A percentile compares a stretch with the other conserved stretches of the same genome.
Conservation (phyloP, 805 yeast genomes). For the Ogataea philodendri region DNA sequence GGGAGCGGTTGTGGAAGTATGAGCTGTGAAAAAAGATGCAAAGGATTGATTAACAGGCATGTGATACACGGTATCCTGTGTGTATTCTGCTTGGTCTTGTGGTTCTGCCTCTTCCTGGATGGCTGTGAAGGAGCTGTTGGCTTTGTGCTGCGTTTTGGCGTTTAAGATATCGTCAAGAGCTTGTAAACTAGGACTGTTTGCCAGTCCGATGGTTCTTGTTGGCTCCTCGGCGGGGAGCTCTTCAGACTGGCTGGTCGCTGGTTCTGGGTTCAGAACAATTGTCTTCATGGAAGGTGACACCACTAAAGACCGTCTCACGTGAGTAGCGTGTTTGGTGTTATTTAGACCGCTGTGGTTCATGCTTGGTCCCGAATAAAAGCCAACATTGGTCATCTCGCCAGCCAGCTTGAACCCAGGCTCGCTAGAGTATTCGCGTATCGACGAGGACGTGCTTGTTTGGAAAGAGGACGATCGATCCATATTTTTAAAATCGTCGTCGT, state of each 20-base stretch:
- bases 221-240: slow-evolving; percentile 28
- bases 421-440: slow-evolving; percentile 13
- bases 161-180: slow-evolving; percentile 35
- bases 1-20: slow-evolving; percentile 23
- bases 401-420: slow-evolving; percentile 7
- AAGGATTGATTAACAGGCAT: slow-evolving; percentile 24
- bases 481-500: slow-evolving; percentile 34
- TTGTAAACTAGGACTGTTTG: slow-evolving; percentile 37
- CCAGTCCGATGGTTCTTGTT: slow-evolving; percentile 32
- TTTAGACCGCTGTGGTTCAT: slow-evolving; percentile 23
- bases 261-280: slow-evolving; percentile 11
- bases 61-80: slow-evolving; percentile 5
- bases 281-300: slow-evolving; percentile 35
- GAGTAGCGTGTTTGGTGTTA: slow-evolving; percentile 29
- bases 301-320: slow-evolving; percentile 32
- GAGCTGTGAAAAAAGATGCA: slow-evolving; percentile 33
- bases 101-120: slow-evolving; percentile 19
- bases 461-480: slow-evolving; percentile 37
- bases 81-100: no score
- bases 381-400: slow-evolving; percentile 20
- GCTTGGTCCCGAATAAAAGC: slow-evolving; percentile 33
- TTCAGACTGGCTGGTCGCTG: background rate
- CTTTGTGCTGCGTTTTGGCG: slow-evolving; percentile 21
- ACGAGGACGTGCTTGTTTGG: slow-evolving; percentile 36
- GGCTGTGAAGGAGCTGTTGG: slow-evolving; percentile 10